These are phyloP conservation scores for Emericellopsis atlantica DNA, from an alignment of 2,329 filamentous ascomycete species.

Conservation along the genomic window DNA sequence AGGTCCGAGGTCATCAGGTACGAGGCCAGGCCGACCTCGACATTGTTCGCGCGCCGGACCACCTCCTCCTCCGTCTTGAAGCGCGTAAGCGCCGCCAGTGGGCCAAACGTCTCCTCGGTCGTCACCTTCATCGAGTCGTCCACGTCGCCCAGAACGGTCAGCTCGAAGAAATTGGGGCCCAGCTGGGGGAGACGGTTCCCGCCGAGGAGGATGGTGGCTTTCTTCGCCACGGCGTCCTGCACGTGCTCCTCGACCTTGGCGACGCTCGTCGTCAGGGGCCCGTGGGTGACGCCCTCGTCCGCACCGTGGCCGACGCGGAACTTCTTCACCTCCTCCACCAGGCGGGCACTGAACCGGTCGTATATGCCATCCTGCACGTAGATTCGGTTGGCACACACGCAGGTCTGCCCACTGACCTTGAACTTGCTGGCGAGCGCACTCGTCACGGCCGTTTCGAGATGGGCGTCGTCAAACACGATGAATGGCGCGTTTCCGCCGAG, in stretches of 20 bases:
- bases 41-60: slow-evolving; percentile 51
- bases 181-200: slow-evolving; percentile 51
- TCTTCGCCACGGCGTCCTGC: slow-evolving; percentile 51
- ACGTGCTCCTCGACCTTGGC: slow-evolving; percentile 40
- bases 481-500: slow-evolving; percentile 36
- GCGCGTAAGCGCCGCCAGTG: slow-evolving; percentile 53
- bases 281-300: slow-evolving; percentile 32
- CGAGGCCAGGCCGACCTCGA: slow-evolving; percentile 59
- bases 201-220: slow-evolving; percentile 27
- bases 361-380: slow-evolving; percentile 32
- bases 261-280: slow-evolving; percentile 45
- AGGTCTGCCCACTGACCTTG: slow-evolving; percentile 57
- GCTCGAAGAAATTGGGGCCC: slow-evolving; percentile 50
- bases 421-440: slow-evolving; percentile 56
- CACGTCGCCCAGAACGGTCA: slow-evolving; percentile 42
- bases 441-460: slow-evolving; percentile 50
- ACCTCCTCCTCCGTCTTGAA: slow-evolving; percentile 46
- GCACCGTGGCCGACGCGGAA: slow-evolving; percentile 35
- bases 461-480: slow-evolving; percentile 54
- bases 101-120: slow-evolving; percentile 17
- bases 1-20: slow-evolving; percentile 53
- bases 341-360: slow-evolving; percentile 34
- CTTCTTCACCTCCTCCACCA: slow-evolving; percentile 34
- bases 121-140: slow-evolving; percentile 24
- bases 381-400: slow-evolving; percentile 34